Base-by-base conservation (phyloP, 176 grass and related monocot genomes). In the Avena atlantica region DNA sequence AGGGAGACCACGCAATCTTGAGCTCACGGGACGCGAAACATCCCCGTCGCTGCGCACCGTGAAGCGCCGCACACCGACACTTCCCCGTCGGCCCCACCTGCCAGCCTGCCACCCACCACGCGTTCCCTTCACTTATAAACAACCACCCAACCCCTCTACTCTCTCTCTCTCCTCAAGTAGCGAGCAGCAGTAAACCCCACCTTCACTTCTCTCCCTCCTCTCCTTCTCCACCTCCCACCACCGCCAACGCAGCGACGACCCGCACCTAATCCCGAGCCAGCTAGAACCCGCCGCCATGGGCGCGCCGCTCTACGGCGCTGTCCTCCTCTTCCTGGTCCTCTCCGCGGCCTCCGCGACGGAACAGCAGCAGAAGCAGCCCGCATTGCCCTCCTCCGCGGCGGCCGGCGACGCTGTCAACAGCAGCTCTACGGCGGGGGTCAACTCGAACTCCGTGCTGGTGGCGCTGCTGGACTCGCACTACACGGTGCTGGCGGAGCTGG, bases 361-460 rank as follows among this genome's bases (percentile, higher is more conserved):
- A n/a, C 50, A 78, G 16, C 8, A 49, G 21, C 40, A 81, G 16
- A 40, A 74, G 72, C 72, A 80, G 34, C 83, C 86, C 20, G 25
- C 78, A 90, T 91, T 82, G 58, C n/a, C 83, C 6, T 80, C 85
- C 13, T 4, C 74, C 0, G 2, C 5, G 13, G 29, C 27, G 3
- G 31, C 31, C 31, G 16, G 3, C 21, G 9, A 27, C 14, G 27
- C 49, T 7, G 13, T 21, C 75, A 49, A 23, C 40, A 8, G 29
- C 64, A 42, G 49, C 58, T 20, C 40, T 2, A 9, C 31, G 8
- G 55, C 27, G 0, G 93, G 90, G 20, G 88, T 98, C 9, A 92
- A 86, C 93, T 95, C 96, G 13, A 97, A 93, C 70, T 97, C 91
- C 1, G 92, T 97, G 37, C 84, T 95, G 78, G 95, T 95, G 12